Percentiles rank a stretch among this genome's conserved stretches.
phyloP scores from a whole-genome alignment of 2,329 filamentous ascomycete species.

The Dendrostoma leiphaemia region DNA sequence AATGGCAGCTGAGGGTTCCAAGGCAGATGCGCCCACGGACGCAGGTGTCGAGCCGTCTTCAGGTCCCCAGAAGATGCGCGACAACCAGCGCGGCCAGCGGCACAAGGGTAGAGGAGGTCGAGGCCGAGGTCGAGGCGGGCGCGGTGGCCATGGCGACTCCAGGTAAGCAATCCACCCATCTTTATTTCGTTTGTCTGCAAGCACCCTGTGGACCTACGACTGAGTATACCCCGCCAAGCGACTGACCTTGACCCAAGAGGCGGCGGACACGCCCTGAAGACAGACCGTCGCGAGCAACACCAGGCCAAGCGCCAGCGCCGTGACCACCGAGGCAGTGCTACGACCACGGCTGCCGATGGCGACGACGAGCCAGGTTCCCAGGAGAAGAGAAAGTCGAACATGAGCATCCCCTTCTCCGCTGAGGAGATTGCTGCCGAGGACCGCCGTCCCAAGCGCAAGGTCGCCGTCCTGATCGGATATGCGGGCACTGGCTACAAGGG shows the following conservation, averaged over 20 bases:
- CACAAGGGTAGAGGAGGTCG: constrained; percentile 2
- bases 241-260: constrained; percentile 3
- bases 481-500: constrained; percentile 95
- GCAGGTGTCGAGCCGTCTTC: neutral
- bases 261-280: constrained; percentile 2
- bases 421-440: constrained; percentile 88
- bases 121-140: constrained; percentile 2
- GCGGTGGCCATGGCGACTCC: constrained; percentile 7
- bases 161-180: constrained; percentile 1
- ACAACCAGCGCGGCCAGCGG: constrained; percentile 7
- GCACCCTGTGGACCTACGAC: neutral
- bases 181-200: neutral
- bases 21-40: neutral
- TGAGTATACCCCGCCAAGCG: neutral
- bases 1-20: neutral
- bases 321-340: neutral
- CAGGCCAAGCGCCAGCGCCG: constrained; percentile 8
- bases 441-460: constrained; percentile 90
- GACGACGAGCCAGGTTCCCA: neutral
- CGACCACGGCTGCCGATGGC: constrained; percentile 20
- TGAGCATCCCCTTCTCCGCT: constrained; percentile 57
- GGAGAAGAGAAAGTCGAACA: constrained; percentile 48
- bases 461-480: constrained; percentile 93
- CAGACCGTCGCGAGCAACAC: constrained; percentile 3
- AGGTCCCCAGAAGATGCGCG: constrained; percentile 6